A percentile compares a stretch with the other conserved stretches of the same genome.
Evolutionary conservation across 139 green algal species (phyloP).

Genomic region (Closterium sp.): DNA sequence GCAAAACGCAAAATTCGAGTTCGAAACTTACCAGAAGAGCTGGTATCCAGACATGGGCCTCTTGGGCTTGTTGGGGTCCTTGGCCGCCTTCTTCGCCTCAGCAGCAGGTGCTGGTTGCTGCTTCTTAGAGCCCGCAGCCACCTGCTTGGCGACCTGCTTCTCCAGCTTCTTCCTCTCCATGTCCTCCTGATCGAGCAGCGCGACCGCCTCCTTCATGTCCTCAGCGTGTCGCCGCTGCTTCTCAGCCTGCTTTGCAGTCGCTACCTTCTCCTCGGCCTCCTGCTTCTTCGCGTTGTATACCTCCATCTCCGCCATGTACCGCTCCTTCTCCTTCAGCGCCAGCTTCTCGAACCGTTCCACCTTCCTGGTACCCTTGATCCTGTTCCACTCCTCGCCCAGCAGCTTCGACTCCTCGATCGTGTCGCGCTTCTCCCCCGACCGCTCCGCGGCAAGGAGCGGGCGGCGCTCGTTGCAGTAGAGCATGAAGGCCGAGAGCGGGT

Average conservation of each 20-base stretch:
- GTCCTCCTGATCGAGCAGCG: not conserved
- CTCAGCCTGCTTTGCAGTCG: not conserved
- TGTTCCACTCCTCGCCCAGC: constrained; percentile 33
- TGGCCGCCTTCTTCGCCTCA: constrained; percentile 10
- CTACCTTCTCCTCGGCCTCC: not conserved
- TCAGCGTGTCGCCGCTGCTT: not conserved
- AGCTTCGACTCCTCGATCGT: not conserved
- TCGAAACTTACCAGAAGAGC: constrained; percentile 2
- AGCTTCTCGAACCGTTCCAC: constrained; percentile 7
- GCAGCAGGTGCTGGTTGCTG: not conserved
- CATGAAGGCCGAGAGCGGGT: constrained; percentile 9
- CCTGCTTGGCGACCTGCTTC: not conserved
- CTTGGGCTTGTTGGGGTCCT: constrained; percentile 17
- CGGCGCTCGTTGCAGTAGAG: constrained; percentile 31
- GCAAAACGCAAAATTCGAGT: not conserved
- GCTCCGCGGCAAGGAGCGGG: not conserved
- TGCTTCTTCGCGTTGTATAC: not conserved
- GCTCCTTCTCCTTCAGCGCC: constrained; percentile 22
- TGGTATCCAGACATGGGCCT: not conserved
- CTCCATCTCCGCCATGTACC: constrained; percentile 4
- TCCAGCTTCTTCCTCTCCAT: not conserved
- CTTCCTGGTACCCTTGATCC: constrained; percentile 12
- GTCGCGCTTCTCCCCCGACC: not conserved
- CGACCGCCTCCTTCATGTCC: not conserved
- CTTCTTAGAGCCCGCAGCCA: not conserved